Percentiles rank a stretch among this genome's conserved stretches.
Conservation (phyloP, 805 yeast species). For the Lipomyces lipofer region DNA sequence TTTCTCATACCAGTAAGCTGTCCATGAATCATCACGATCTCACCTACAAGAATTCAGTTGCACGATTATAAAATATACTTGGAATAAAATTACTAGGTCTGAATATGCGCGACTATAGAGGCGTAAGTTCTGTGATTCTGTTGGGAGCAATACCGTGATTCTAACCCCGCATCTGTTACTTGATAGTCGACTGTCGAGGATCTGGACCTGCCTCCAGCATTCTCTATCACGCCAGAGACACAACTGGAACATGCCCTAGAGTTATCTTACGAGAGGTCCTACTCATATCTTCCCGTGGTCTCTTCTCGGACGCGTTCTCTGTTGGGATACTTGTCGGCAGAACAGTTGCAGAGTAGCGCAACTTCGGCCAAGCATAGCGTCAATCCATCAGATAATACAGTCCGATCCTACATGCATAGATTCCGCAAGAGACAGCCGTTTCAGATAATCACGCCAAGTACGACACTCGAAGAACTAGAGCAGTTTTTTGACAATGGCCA, state of each 20-base stretch:
- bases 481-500: conserved; percentile 49
- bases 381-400: conserved; percentile 27
- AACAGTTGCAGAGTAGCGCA: conserved; percentile 41
- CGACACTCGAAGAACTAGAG: conserved; percentile 57
- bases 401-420: conserved; percentile 28
- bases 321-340: conserved; percentile 52
- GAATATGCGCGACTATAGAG: conserved; percentile 23
- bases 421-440: conserved; percentile 39
- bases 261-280: conserved; percentile 56
- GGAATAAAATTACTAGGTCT: no score
- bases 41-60: no score
- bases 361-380: conserved; percentile 37
- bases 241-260: conserved; percentile 53
- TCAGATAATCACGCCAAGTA: conserved; percentile 52
- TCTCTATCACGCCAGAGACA: conserved; percentile 53
- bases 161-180: no score
- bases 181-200: conserved; percentile 57
- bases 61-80: no score
- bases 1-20: no score
- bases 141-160: no score
- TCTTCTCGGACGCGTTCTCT: conserved; percentile 49
- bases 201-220: conserved; percentile 58
- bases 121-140: conserved; percentile 7
- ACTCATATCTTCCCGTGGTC: conserved; percentile 56
- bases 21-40: no score